Percentiles rank a stretch among this genome's conserved stretches.
Conservation (phyloP, 371 early-diverging fungal genomes). For the Haplosporangium sp. region DNA sequence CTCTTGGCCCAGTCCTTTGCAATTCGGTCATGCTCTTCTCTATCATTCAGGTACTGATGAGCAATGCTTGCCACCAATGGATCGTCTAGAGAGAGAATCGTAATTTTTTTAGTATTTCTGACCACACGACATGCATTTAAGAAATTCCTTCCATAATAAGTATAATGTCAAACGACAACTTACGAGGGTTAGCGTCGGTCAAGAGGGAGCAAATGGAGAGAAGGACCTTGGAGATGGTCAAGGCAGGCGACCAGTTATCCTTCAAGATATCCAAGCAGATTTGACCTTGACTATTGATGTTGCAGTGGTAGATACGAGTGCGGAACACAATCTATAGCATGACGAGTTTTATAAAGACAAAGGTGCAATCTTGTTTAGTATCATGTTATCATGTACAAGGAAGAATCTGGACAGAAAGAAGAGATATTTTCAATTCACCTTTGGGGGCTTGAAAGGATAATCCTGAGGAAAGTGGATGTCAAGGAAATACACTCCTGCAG, state of each 20-base stretch:
- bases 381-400: no score
- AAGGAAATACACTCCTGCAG: constrained; percentile 89
- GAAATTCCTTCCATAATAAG: constrained; percentile 47
- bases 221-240: constrained; percentile 94
- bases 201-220: constrained; percentile 86
- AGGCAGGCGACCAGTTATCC: constrained; percentile 96
- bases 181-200: constrained; percentile 94
- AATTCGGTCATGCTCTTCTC: constrained; percentile 91
- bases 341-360: not conserved
- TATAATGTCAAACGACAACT: constrained; percentile 12
- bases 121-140: constrained; percentile 68
- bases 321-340: constrained; percentile 75
- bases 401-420: no score
- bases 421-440: constrained; percentile 50
- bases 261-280: constrained; percentile 96
- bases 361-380: no score
- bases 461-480: constrained; percentile 94
- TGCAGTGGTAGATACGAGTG: constrained; percentile 96
- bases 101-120: not conserved
- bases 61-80: constrained; percentile 95
- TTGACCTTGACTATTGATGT: constrained; percentile 90
- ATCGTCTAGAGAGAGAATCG: constrained; percentile 70
- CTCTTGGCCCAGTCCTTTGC: constrained; percentile 95
- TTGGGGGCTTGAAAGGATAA: constrained; percentile 97
- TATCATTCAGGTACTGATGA: constrained; percentile 86